Evolutionary conservation across 805 yeast species (phyloP), one percentile per base, ranked within the genome.

Genomic region (Candida pseudoglaebosa): DNA sequence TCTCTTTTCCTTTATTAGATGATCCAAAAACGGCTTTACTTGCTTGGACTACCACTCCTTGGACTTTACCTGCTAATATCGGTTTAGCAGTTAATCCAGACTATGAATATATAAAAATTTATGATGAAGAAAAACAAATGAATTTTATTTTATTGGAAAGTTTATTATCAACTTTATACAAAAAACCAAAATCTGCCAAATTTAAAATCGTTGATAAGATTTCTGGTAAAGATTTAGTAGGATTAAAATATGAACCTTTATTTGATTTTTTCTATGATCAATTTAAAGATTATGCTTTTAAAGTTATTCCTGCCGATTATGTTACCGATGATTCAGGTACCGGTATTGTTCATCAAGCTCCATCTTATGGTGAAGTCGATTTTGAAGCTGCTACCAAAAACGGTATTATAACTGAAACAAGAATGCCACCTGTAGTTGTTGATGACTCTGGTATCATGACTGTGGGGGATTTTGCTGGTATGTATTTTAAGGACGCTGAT

Each of bases 21-120:
- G 95, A 90, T 55, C 89, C 87, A 47, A 79, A 84, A 54, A 86
- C 95, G 38, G 71, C 77, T 48, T 71, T 93, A 49, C 90, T 93
- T 28, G 98, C 98, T 7, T 93, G 99, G 99, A 93, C 99, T 32
- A 93, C 99, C 44, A 93, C 99, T 18, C 99, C 99, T 38, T 93
- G 99, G 99, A 95, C 99, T 36, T 73, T 93, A 58, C 99, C 99
- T 30, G 85, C 96, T 20, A 91, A 93, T 63, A 67, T 93, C 60
- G 91, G 90, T 10, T 75, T 93, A 45, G 90, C 95, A 57, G 98
- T 93, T 32, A 78, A 93, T 69, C 95, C 96, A 38, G 77, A 80
- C 8, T 80, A 88, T 46, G 97, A 89, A 67, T 93, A 93, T 57
- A 84, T 85, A 52, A 95, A 93, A 72, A 86, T 93, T 47, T 82